Evolutionary conservation across 1,284 basidiomycete species (phyloP).

Genomic region (Clitocybe nebularis): DNA sequence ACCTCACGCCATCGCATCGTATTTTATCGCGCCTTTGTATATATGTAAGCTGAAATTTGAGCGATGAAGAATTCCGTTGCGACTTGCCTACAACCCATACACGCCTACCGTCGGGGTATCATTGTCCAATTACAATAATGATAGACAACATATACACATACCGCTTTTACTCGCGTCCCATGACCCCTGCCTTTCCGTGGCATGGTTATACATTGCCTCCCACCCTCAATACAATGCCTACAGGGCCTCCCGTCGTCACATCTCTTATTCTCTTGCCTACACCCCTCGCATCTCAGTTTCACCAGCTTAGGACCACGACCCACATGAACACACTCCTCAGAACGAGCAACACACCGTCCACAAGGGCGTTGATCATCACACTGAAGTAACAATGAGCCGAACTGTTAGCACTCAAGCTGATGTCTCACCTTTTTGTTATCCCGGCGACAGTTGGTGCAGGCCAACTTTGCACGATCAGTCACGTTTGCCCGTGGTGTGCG

Average conservation of each 20-base stretch:
- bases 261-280: conserved; percentile 47
- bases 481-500: conserved; percentile 26
- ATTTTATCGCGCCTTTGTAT: conserved; percentile 50
- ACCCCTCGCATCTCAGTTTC: conserved; percentile 53
- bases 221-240: conserved; percentile 40
- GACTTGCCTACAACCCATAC: conserved; percentile 50
- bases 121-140: conserved; percentile 10
- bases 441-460: conserved; percentile 51
- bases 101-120: conserved; percentile 36
- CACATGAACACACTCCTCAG: conserved; percentile 53
- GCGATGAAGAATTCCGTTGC: conserved; percentile 1
- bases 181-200: conserved; percentile 51
- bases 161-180: conserved; percentile 55
- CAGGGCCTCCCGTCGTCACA: conserved; percentile 59
- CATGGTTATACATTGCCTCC: conserved; percentile 41
- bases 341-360: conserved; percentile 47
- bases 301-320: conserved; percentile 49
- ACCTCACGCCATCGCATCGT: conserved; percentile 53
- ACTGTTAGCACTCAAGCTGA: conserved; percentile 2
- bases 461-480: conserved; percentile 48
- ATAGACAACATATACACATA: conserved; percentile 25
- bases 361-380: conserved; percentile 59
- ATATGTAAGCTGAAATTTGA: conserved; percentile 15
- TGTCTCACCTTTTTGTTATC: conserved; percentile 55
- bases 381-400: conserved; percentile 26